phyloP scores from a whole-genome alignment of 2,329 filamentous ascomycete genomes.

The Teratosphaeriaceae sp. region DNA sequence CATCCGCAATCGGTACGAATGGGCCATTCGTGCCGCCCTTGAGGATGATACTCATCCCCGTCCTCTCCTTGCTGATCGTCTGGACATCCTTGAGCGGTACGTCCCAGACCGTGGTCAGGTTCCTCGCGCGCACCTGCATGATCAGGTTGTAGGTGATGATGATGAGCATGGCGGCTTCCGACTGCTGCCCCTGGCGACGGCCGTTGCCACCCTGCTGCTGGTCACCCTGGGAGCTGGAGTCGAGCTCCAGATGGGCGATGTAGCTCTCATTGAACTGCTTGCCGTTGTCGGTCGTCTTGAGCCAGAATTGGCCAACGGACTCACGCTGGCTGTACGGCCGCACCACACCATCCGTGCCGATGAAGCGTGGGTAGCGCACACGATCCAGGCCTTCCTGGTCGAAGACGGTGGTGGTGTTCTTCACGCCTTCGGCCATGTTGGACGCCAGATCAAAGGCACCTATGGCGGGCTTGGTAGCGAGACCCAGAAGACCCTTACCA shows the following conservation, averaged over 20 bases:
- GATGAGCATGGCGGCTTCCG: conserved; percentile 59
- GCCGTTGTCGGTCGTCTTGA: conserved; percentile 95
- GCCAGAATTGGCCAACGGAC: conserved; percentile 94
- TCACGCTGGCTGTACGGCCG: conserved; percentile 92
- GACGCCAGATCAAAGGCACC: conserved; percentile 95
- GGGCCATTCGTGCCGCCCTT: conserved; percentile 90
- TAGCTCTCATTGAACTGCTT: conserved; percentile 98
- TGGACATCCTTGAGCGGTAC: conserved; percentile 92
- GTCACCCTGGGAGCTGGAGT: conserved; percentile 60
- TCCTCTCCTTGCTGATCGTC: conserved; percentile 94
- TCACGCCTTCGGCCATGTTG: conserved; percentile 93
- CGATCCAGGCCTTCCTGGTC: conserved; percentile 91
- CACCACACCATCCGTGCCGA: conserved; percentile 87
- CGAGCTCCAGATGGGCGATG: conserved; percentile 87
- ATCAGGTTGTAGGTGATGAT: conserved; percentile 59
- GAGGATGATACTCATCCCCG: conserved; percentile 80
- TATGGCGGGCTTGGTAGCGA: conserved; percentile 96
- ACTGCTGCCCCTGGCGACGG: conserved; percentile 12
- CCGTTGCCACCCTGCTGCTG: conserved; percentile 11
- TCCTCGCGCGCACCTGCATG: conserved; percentile 81
- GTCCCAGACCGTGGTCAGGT: conserved; percentile 88
- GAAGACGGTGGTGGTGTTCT: conserved; percentile 98
- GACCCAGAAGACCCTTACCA: conserved; percentile 84
- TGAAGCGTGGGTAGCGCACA: conserved; percentile 86
- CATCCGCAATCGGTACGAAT: conserved; percentile 89